Evolutionary conservation across 306 rosid genomes (phyloP).

Genomic region (Cucumis cinereus): DNA sequence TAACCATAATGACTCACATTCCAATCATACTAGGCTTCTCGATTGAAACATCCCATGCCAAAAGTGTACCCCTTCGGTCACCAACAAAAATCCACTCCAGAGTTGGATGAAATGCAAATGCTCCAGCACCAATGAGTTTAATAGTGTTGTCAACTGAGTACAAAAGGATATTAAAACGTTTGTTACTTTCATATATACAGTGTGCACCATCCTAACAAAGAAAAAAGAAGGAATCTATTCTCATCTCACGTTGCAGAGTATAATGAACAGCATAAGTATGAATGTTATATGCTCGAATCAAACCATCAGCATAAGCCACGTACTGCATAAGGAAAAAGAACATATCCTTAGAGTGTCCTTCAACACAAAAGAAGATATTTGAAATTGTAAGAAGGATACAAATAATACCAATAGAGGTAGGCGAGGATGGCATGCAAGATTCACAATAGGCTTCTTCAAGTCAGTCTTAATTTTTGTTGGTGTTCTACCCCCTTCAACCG

Average conservation of each 20-base stretch:
- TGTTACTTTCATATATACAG: not conserved
- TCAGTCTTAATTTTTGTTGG: conserved; percentile 97
- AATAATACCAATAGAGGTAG: conserved; percentile 69
- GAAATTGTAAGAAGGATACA: not conserved
- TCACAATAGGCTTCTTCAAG: conserved; percentile 89
- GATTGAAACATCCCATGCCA: conserved; percentile 97
- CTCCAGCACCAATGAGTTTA: conserved; percentile 92
- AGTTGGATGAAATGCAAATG: conserved; percentile 96
- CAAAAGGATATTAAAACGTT: conserved; percentile 14
- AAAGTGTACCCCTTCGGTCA: conserved; percentile 87
- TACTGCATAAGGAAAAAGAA: conserved; percentile 40
- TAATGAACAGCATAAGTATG: conserved; percentile 91
- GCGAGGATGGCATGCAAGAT: conserved; percentile 99
- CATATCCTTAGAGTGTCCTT: conserved; percentile 10
- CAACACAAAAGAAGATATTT: conserved; percentile 6
- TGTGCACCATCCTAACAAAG: not conserved
- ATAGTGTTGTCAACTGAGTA: conserved; percentile 71
- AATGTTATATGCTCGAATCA: conserved; percentile 92
- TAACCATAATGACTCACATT: conserved; percentile 57
- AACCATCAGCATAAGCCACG: conserved; percentile 90
- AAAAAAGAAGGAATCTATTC: conserved; percentile 12
- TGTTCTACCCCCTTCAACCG: conserved; percentile 89
- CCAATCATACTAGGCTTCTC: conserved; percentile 96
- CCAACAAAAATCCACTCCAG: conserved; percentile 98
- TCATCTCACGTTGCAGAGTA: conserved; percentile 79